Evolutionary conservation across 2,329 filamentous ascomycete genomes (phyloP).

Genomic region (Stachybotrys chartarum): DNA sequence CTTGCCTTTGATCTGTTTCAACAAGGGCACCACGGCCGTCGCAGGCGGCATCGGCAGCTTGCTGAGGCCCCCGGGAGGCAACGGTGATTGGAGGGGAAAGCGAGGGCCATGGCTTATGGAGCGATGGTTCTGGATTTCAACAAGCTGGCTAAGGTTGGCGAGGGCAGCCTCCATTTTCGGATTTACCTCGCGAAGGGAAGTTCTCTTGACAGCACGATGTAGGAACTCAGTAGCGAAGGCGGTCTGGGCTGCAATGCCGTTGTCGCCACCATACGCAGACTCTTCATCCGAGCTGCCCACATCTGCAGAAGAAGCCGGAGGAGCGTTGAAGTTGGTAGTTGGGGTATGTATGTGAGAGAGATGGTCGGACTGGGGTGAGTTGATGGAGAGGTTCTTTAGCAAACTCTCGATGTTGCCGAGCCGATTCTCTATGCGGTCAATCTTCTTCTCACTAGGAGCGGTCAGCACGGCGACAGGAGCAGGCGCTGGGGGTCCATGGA

Average conservation of each 20-base stretch:
- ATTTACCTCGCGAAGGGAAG: slow-evolving; percentile 35
- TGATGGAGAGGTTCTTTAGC: slow-evolving; percentile 27
- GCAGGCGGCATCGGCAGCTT: slow-evolving; percentile 49
- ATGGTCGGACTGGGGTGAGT: slow-evolving; percentile 16
- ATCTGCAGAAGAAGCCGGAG: slow-evolving; percentile 22
- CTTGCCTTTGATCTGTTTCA: slow-evolving; percentile 41
- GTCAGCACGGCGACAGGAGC: neutral
- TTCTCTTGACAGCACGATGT: slow-evolving; percentile 43
- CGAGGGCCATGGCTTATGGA: slow-evolving; percentile 33
- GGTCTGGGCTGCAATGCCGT: slow-evolving; percentile 41
- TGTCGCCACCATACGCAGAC: slow-evolving; percentile 38
- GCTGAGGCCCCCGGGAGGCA: slow-evolving; percentile 38
- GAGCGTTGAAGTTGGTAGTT: slow-evolving; percentile 11
- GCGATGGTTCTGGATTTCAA: slow-evolving; percentile 39
- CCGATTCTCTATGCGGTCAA: slow-evolving; percentile 38
- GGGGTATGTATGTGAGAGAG: neutral
- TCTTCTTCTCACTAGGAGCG: slow-evolving; percentile 41
- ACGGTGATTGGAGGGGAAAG: slow-evolving; percentile 36
- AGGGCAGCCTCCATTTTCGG: slow-evolving; percentile 47
- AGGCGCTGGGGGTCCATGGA: neutral
- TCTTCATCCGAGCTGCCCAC: slow-evolving; percentile 33
- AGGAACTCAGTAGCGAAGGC: slow-evolving; percentile 48
- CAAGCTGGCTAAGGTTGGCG: slow-evolving; percentile 43
- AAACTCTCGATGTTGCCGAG: slow-evolving; percentile 37
- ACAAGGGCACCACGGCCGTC: slow-evolving; percentile 37